These are phyloP conservation scores for Mortierella sp. DNA, from an alignment of 371 early-diverging fungal species.

Conservation along the genomic window DNA sequence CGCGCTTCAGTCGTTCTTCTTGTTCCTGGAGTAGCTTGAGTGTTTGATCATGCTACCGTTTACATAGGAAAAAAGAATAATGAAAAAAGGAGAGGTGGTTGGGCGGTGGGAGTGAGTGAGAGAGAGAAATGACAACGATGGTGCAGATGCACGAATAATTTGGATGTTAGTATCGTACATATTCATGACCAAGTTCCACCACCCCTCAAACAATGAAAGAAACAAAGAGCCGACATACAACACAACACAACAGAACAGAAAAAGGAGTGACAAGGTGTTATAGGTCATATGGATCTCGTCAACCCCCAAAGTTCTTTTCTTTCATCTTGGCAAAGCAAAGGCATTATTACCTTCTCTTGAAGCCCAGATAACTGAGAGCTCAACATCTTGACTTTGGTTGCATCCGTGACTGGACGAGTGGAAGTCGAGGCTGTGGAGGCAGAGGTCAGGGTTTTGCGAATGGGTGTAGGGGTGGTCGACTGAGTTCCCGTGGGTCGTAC, in stretches of 20 bases:
- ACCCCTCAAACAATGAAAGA: constrained; percentile 1
- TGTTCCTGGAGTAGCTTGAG: constrained; percentile 55
- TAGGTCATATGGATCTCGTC: constrained; percentile 3
- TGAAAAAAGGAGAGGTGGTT: background rate
- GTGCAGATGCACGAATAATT: background rate
- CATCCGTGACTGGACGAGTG: constrained; percentile 44
- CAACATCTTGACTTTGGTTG: constrained; percentile 47
- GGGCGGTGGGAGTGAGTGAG: background rate
- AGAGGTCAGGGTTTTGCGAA: constrained; percentile 26
- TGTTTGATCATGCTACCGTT: constrained; percentile 49
- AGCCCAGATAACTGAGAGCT: constrained; percentile 46
- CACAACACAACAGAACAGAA: background rate
- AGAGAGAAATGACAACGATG: background rate
- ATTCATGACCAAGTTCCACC: background rate
- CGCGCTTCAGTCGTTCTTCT: constrained; percentile 49
- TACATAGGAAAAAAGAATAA: background rate
- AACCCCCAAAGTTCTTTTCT: constrained; percentile 6
- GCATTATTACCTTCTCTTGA: constrained; percentile 51
- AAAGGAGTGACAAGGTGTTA: background rate
- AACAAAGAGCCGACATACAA: background rate
- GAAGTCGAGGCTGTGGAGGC: constrained; percentile 17
- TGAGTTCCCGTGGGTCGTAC: constrained; percentile 25
- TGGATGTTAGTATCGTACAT: background rate
- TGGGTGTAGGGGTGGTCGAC: constrained; percentile 24
- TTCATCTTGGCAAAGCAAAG: constrained; percentile 20